Evolutionary conservation across 495 filamentous ascomycete species (phyloP).

Genomic region (Daldinia decipiens): DNA sequence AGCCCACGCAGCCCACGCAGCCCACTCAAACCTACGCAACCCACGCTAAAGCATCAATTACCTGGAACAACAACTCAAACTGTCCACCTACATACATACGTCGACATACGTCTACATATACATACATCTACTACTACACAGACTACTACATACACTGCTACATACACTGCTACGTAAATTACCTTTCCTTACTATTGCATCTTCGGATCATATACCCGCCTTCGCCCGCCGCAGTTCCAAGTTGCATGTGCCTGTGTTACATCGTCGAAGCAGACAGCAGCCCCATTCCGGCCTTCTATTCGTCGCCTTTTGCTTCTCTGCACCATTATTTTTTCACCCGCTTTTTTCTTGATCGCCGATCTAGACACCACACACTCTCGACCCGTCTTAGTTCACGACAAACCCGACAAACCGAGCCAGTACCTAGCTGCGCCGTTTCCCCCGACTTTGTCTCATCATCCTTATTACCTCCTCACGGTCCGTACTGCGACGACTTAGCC

Average conservation of each 20-base stretch:
- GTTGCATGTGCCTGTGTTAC: slow-evolving; percentile 45
- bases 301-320: slow-evolving; percentile 36
- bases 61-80: slow-evolving; percentile 1
- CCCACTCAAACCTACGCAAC: not conserved
- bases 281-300: slow-evolving; percentile 25
- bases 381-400: slow-evolving; percentile 7
- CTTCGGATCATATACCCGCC: slow-evolving; percentile 37
- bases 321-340: slow-evolving; percentile 34
- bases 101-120: not conserved
- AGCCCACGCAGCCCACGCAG: not conserved
- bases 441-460: slow-evolving; percentile 15
- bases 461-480: slow-evolving; percentile 12
- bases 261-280: slow-evolving; percentile 35
- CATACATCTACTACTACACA: slow-evolving; percentile 2
- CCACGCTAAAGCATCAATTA: not conserved
- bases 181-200: slow-evolving; percentile 34
- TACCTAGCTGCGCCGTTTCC: slow-evolving; percentile 16
- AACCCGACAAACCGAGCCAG: slow-evolving; percentile 4
- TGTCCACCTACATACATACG: slow-evolving; percentile 3
- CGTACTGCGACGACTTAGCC: slow-evolving; percentile 21
- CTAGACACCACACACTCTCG: slow-evolving; percentile 21
- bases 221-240: slow-evolving; percentile 25
- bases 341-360: slow-evolving; percentile 43
- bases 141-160: not conserved
- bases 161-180: not conserved